These are phyloP conservation scores for Lentinula sp. DNA, from an alignment of 768 basidiomycete genomes.

Conservation along the genomic window DNA sequence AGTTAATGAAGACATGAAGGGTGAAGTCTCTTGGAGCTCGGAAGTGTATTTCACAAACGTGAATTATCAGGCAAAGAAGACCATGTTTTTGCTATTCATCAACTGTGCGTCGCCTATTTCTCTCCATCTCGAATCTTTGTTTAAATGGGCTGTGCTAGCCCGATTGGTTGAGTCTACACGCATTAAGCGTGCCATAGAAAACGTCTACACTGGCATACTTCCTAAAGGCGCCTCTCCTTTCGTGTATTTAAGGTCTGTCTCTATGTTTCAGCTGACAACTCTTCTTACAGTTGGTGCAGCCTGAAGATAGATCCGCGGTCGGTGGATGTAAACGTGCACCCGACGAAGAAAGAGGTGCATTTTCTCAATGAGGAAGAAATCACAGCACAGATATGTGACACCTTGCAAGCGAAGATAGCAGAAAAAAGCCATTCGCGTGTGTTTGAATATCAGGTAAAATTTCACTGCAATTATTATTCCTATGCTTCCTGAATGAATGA, in stretches of 20 bases:
- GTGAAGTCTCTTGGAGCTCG: slow-evolving; percentile 56
- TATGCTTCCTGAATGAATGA: not conserved
- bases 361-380: slow-evolving; percentile 90
- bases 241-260: slow-evolving; percentile 78
- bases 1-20: slow-evolving; percentile 19
- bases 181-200: slow-evolving; percentile 84
- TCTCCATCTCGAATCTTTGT: slow-evolving; percentile 16
- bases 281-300: slow-evolving; percentile 29
- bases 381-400: slow-evolving; percentile 68
- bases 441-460: slow-evolving; percentile 65
- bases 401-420: slow-evolving; percentile 60
- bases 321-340: slow-evolving; percentile 97
- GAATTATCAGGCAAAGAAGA: slow-evolving; percentile 87
- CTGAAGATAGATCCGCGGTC: slow-evolving; percentile 78
- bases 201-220: slow-evolving; percentile 75
- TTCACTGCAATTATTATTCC: too few relatives aligned
- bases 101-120: slow-evolving; percentile 67
- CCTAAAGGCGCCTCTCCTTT: slow-evolving; percentile 90
- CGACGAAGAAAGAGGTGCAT: slow-evolving; percentile 94
- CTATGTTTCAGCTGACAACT: not conserved
- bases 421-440: slow-evolving; percentile 59
- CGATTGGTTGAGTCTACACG: slow-evolving; percentile 85
- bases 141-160: slow-evolving; percentile 40
- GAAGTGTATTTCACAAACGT: slow-evolving; percentile 78
- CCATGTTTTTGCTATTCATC: slow-evolving; percentile 84